Base-by-base conservation (phyloP, 176 grass and related monocot genomes). In the barley (Hordeum vulgare) region DNA sequence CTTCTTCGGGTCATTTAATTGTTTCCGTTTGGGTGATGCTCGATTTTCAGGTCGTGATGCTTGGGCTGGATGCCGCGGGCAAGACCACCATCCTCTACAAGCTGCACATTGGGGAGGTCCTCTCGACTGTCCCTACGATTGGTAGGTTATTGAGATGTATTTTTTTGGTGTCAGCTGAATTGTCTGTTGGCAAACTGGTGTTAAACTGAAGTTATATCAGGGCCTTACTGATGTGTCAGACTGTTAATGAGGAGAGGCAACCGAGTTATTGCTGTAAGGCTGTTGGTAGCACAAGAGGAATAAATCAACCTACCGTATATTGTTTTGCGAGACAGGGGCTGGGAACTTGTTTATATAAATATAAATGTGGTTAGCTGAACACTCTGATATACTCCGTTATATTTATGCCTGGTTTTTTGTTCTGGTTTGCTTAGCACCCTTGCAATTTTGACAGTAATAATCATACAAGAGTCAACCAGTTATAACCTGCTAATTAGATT, bases 71-170 rank as follows among this genome's bases (percentile, higher is more conserved):
- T 77, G 91, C 91, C 9, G 91, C 91, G 8, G 91, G 91, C 58
- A 94, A 94, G 76, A 94, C 92, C 41, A 94, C 92, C 61, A 94
- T 94, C 47, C 67, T 94, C 59, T 94, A 91, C 80, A 94, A 94
- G 86, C 79, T 94, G 83, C 92, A 94, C 44, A 94, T 94, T 62
- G 92, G 92, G 81, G 92, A 94, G 66, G 89, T 94, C 83, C 77
- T 94, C n/a, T 94, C 92, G 29, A 91, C 92, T 69, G 92, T 94
- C 76, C 89, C 92, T 24, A 94, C 92, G 42, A 94, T 94, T 58
- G 92, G 92, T 94, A 86, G 75, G 84, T 62, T 84, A 18, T 53
- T 47, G 9, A 23, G 61, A 23, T 11, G 23, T 45, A 2, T 11
- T 31, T 37, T 71, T 1, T 71, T 7, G 9, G 4, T 62, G 35